Conservation (phyloP, 1,284 basidiomycete genomes). For the Kwoniella shivajii region DNA sequence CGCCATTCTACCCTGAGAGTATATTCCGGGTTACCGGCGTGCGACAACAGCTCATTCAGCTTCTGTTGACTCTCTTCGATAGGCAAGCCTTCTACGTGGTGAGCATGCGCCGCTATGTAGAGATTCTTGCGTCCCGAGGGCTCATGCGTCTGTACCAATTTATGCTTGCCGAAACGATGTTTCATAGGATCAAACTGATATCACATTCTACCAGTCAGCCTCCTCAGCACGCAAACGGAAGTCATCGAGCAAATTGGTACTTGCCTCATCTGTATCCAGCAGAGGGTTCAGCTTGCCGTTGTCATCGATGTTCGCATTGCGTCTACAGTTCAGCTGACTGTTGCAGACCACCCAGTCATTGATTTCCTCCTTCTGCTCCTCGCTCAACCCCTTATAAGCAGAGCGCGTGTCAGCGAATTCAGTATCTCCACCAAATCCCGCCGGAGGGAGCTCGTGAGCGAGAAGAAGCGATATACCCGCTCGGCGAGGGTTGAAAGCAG, state of each 20-base stretch:
- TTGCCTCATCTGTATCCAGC: constrained; percentile 30
- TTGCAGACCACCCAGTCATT: constrained; percentile 40
- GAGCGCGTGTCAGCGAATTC: constrained; percentile 42
- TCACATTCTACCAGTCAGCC: neutral
- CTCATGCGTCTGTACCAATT: constrained; percentile 36
- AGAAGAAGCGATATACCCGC: constrained; percentile 34
- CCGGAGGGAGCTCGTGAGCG: constrained; percentile 38
- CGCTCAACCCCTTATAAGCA: constrained; percentile 34
- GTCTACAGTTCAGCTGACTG: constrained; percentile 33
- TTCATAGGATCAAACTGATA: constrained; percentile 22
- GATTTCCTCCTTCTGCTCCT: constrained; percentile 36
- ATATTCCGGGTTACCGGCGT: constrained; percentile 39
- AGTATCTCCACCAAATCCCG: constrained; percentile 36
- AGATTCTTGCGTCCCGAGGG: constrained; percentile 34
- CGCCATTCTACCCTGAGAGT: constrained; percentile 36
- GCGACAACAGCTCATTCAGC: constrained; percentile 37
- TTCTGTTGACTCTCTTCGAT: constrained; percentile 35
- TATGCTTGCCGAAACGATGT: constrained; percentile 34
- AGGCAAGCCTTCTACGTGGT: constrained; percentile 32
- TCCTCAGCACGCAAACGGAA: neutral
- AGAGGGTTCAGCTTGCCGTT: constrained; percentile 16
- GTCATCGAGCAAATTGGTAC: constrained; percentile 6
- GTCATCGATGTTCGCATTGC: constrained; percentile 32
- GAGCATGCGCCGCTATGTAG: constrained; percentile 40
- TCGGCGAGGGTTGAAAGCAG: constrained; percentile 23